Percentiles rank a stretch among this genome's conserved stretches.
phyloP scores from a whole-genome alignment of 1,139 yeast species.

The Nadsonia commutata region DNA sequence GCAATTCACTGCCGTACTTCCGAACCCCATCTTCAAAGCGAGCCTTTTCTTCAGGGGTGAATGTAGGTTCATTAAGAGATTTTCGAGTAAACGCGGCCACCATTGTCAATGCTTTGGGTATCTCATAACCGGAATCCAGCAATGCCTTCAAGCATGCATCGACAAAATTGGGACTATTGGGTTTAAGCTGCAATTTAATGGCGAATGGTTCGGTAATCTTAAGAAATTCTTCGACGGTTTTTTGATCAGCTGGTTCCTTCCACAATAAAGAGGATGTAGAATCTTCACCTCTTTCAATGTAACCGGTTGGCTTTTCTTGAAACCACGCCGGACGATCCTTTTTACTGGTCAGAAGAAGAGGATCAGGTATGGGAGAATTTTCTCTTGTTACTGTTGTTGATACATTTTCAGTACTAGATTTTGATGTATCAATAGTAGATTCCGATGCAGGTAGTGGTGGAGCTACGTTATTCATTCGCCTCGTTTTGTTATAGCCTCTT shows the following conservation, averaged over 20 bases:
- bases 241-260: slow-evolving; percentile 29
- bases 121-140: slow-evolving; percentile 38
- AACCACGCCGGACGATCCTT: slow-evolving; percentile 58
- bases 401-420: slow-evolving; percentile 10
- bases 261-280: slow-evolving; percentile 58
- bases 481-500: slow-evolving; percentile 10
- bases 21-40: slow-evolving; percentile 66
- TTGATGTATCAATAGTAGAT: slow-evolving; percentile 10
- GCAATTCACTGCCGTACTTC: slow-evolving; percentile 64
- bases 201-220: slow-evolving; percentile 45
- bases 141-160: slow-evolving; percentile 53
- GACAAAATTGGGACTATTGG: slow-evolving; percentile 54
- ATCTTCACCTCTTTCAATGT: slow-evolving; percentile 74
- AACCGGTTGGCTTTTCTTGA: slow-evolving; percentile 66
- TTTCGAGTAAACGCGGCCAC: slow-evolving; percentile 38
- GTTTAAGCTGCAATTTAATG: slow-evolving; percentile 31
- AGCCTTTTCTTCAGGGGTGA: slow-evolving; percentile 45
- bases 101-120: slow-evolving; percentile 29
- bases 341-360: slow-evolving; percentile 19
- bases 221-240: slow-evolving; percentile 38
- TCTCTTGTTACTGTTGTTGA: slow-evolving; percentile 8
- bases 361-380: slow-evolving; percentile 8
- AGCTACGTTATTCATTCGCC: slow-evolving; percentile 2
- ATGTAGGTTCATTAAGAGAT: slow-evolving; percentile 59
- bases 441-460: slow-evolving; percentile 2